phyloP scores from a whole-genome alignment of 2,329 filamentous ascomycete genomes.

The Emergomyces pasteurianus region DNA sequence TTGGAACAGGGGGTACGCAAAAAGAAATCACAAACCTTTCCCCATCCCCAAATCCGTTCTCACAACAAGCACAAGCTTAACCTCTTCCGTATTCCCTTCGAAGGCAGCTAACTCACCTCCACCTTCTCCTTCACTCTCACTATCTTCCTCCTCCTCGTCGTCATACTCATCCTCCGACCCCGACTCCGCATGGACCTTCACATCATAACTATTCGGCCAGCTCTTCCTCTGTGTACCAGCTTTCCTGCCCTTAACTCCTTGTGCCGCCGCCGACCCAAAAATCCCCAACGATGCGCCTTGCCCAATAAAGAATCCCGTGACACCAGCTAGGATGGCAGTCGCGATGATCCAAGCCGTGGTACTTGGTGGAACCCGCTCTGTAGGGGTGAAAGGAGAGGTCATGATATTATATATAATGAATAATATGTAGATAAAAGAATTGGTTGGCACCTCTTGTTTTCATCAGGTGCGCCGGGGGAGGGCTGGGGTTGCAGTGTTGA shows the following conservation, averaged over 20 bases:
- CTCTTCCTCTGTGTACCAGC: slow-evolving; percentile 23
- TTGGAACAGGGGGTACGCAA: slow-evolving; percentile 1
- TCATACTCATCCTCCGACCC: slow-evolving; percentile 21
- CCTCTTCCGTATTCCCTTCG: slow-evolving; percentile 58
- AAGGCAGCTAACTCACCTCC: slow-evolving; percentile 37
- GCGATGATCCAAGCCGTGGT: slow-evolving; percentile 53
- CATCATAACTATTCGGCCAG: slow-evolving; percentile 36
- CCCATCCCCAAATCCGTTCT: slow-evolving; percentile 94
- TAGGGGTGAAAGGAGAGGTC: slow-evolving; percentile 1
- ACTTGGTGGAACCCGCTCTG: slow-evolving; percentile 37
- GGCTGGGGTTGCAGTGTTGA: no score
- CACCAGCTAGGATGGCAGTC: slow-evolving; percentile 60
- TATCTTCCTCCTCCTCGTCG: slow-evolving; percentile 17
- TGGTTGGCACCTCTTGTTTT: neutral
- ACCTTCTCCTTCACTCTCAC: slow-evolving; percentile 49
- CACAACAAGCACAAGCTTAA: slow-evolving; percentile 87
- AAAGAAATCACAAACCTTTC: slow-evolving; percentile 53
- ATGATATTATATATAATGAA: neutral
- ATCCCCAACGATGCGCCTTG: slow-evolving; percentile 58
- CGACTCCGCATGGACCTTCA: slow-evolving; percentile 32
- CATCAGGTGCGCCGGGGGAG: neutral
- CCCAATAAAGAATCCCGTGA: slow-evolving; percentile 64
- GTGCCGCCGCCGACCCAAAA: slow-evolving; percentile 40
- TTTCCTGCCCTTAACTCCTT: slow-evolving; percentile 7
- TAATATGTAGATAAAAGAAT: neutral